Evolutionary conservation across 345 rosid species (phyloP), one percentile per base, ranked within the genome.

Genomic region (Rhizophora apiculata): DNA sequence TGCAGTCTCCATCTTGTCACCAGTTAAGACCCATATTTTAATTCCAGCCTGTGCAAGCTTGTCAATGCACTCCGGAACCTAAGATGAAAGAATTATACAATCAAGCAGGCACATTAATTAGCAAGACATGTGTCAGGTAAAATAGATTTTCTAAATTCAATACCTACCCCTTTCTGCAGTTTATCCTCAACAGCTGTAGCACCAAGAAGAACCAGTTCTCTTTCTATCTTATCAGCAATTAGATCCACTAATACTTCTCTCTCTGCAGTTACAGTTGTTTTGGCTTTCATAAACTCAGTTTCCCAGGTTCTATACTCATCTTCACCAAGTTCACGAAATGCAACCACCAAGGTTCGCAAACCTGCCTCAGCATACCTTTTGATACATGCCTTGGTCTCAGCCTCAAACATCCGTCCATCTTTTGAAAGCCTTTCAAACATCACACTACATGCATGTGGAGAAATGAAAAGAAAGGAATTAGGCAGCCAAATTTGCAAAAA

Each of bases 141-240:
- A 43, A 43, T 43, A 13, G 5, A 43, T 11, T 43, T 43, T 43
- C 49, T 43, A 13, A 11, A 43, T 13, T 43, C 49, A 54, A 65
- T 59, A 71, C 87, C 78, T 72, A 91, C 99, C 83, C 96, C 93
- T 36, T 83, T 82, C 64, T 94, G 99, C 36, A 94, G 86, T 80
- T 87, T 94, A 79, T 94, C 99, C 81, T 91, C 96, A 54, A 94
- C 95, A 20, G 95, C 98, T 72, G 97, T 91, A 55, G 95, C 93
- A 55, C 98, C 98, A 71, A 94, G 92, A 64, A 94, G 98, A 75
- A 86, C 67, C 46, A 94, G 81, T 64, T 88, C 84, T 72, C 71
- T 81, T 73, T 94, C 98, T 51, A 94, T 87, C 51, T 77, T 78
- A 60, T 81, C 89, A 72, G 95, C 93, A 60, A 85, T 68, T 22